These are phyloP conservation scores for Cutaneotrichosporon dermatis DNA, from an alignment of 1,284 basidiomycete species.

Conservation along the genomic window DNA sequence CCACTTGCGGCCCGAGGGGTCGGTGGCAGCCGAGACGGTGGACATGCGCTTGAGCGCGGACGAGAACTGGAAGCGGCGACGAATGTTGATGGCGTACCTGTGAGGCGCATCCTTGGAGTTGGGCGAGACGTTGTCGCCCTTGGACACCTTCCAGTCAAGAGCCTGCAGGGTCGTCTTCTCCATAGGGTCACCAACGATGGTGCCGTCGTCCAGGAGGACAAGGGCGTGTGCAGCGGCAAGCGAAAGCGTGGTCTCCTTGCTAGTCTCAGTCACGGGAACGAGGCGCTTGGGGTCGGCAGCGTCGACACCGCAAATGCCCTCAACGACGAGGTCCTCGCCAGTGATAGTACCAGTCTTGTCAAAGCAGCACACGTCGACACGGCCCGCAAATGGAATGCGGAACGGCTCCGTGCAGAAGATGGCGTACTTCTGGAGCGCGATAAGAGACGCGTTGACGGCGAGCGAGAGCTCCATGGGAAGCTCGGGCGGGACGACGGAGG, in stretches of 20 bases:
- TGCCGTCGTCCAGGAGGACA: constrained; percentile 82
- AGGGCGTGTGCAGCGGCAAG: constrained; percentile 93
- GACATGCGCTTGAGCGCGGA: constrained; percentile 95
- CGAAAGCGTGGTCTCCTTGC: constrained; percentile 74
- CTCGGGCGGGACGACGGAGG: constrained; percentile 91
- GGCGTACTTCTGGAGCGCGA: constrained; percentile 86
- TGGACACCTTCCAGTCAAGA: constrained; percentile 80
- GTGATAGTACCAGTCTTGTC: constrained; percentile 98
- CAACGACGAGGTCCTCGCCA: constrained; percentile 86
- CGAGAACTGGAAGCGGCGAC: constrained; percentile 91
- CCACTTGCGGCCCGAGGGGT: constrained; percentile 40
- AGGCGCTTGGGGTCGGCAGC: constrained; percentile 61
- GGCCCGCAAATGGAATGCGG: constrained; percentile 86
- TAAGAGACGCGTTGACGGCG: constrained; percentile 88
- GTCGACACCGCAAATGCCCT: constrained; percentile 81
- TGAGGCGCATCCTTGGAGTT: constrained; percentile 56
- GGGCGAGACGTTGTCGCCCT: constrained; percentile 69
- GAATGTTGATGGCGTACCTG: constrained; percentile 63
- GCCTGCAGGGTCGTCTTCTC: constrained; percentile 94
- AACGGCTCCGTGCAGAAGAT: constrained; percentile 98
- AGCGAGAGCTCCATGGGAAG: constrained; percentile 92
- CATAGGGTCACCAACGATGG: constrained; percentile 96
- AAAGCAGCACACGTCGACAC: constrained; percentile 94
- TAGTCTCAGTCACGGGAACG: constrained; percentile 69
- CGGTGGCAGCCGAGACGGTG: constrained; percentile 67